Evolutionary conservation across 345 rosid genomes (phyloP).

Genomic region (Aurinia saxatilis): DNA sequence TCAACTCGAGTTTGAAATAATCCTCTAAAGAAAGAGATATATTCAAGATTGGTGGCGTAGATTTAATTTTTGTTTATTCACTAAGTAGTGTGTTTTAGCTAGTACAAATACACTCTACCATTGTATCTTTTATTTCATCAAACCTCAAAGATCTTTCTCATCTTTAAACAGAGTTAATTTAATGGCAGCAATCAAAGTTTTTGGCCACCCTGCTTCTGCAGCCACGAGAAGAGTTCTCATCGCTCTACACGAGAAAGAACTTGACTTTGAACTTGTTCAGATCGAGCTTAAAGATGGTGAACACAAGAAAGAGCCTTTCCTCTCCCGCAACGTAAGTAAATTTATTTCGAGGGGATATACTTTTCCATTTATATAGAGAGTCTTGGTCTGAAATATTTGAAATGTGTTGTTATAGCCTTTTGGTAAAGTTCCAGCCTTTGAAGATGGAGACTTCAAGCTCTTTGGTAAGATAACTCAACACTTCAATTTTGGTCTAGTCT

Average conservation of each 20-base stretch:
- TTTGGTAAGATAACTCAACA: slow-evolving; percentile 42
- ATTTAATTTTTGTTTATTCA: neutral
- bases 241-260: slow-evolving; percentile 30
- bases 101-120: slow-evolving; percentile 18
- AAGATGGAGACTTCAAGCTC: slow-evolving; percentile 64
- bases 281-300: too few species aligned
- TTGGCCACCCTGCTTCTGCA: slow-evolving; percentile 26
- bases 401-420: slow-evolving; percentile 50
- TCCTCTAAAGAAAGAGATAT: neutral
- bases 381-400: slow-evolving; percentile 8
- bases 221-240: slow-evolving; percentile 34
- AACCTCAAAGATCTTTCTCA: slow-evolving; percentile 4
- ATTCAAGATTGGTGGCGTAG: slow-evolving; percentile 13
- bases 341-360: neutral
- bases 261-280: slow-evolving; percentile 28
- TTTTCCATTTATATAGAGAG: neutral
- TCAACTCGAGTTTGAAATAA: slow-evolving; percentile 3
- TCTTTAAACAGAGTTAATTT: too few species aligned
- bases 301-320: slow-evolving; percentile 25
- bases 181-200: slow-evolving; percentile 25
- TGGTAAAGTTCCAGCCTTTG: slow-evolving; percentile 67
- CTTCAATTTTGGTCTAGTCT: neutral
- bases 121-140: slow-evolving; percentile 4
- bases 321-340: slow-evolving; percentile 24
- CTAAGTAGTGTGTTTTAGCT: neutral